Conservation (phyloP, 306 rosid genomes). For the Lathyrus tuberosus region DNA sequence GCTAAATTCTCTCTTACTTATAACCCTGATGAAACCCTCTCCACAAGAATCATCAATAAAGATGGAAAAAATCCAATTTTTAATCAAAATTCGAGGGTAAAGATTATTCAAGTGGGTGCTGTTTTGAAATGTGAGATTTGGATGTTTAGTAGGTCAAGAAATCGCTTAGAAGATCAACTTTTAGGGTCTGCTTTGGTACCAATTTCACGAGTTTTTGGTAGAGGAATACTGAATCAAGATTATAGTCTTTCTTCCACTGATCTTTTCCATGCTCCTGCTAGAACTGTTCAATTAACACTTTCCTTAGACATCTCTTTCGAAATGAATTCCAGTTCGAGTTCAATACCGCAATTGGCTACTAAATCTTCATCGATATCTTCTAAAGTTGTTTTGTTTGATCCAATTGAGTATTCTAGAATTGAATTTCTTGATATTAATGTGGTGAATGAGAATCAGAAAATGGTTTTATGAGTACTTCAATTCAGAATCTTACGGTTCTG, state of each 20-base stretch:
- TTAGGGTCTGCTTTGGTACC: slow-evolving; percentile 90
- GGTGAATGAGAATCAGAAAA: slow-evolving; percentile 38
- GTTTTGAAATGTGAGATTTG: slow-evolving; percentile 91
- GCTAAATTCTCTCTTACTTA: slow-evolving; percentile 90
- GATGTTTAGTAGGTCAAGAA: slow-evolving; percentile 91
- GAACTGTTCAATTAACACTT: slow-evolving; percentile 68
- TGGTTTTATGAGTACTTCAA: slow-evolving; percentile 85
- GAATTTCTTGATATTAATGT: slow-evolving; percentile 69
- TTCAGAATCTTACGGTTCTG: slow-evolving; percentile 4
- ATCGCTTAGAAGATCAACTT: slow-evolving; percentile 85
- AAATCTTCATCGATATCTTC: slow-evolving; percentile 78
- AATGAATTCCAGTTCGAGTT: not conserved
- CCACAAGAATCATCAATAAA: slow-evolving; percentile 72
- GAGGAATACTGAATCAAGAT: slow-evolving; percentile 71
- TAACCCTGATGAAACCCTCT: slow-evolving; percentile 79
- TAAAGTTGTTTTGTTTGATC: slow-evolving; percentile 80
- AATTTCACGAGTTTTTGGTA: slow-evolving; percentile 60
- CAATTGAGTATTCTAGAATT: slow-evolving; percentile 74
- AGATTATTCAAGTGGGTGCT: slow-evolving; percentile 66
- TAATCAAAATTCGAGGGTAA: slow-evolving; percentile 72
- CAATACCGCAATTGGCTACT: slow-evolving; percentile 41
- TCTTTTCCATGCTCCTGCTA: slow-evolving; percentile 94
- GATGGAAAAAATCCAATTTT: slow-evolving; percentile 87
- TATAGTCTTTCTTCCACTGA: slow-evolving; percentile 92
- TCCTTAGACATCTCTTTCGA: slow-evolving; percentile 52